Conservation (phyloP, 2,329 filamentous ascomycete species). For the Emergomyces africanus region DNA sequence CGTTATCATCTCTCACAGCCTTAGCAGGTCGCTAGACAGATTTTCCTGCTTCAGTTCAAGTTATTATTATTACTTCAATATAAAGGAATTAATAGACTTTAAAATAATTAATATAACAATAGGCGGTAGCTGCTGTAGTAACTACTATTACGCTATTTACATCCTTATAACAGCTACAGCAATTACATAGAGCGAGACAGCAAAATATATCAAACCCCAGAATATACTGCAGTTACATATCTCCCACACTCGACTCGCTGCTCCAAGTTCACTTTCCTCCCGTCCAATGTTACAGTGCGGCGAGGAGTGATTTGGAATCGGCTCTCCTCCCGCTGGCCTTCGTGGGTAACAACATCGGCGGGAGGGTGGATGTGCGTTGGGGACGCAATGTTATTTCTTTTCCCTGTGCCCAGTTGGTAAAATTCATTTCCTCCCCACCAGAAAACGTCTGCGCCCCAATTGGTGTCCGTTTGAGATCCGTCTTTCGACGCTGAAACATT, state of each 20-base stretch:
- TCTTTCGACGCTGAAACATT: constrained; percentile 43
- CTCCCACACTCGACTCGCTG: constrained; percentile 82
- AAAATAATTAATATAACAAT: too few relatives aligned
- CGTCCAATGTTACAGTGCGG: constrained; percentile 55
- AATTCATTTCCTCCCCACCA: constrained; percentile 95
- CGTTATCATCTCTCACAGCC: not conserved
- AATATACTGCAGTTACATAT: constrained; percentile 73
- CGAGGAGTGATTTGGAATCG: constrained; percentile 71
- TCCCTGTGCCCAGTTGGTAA: constrained; percentile 86
- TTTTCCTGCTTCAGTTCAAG: too few relatives aligned
- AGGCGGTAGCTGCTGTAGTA: too few relatives aligned
- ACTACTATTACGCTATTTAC: too few relatives aligned
- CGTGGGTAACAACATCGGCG: constrained; percentile 46
- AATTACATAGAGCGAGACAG: not conserved
- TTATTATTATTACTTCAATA: too few relatives aligned
- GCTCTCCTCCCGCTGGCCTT: constrained; percentile 53
- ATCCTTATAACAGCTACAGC: not conserved
- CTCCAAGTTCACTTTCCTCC: constrained; percentile 62
- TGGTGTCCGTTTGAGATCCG: constrained; percentile 51
- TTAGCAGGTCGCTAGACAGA: too few relatives aligned
- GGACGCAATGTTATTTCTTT: constrained; percentile 62
- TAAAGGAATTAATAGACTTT: too few relatives aligned
- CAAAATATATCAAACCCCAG: constrained; percentile 35
- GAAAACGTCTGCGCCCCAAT: constrained; percentile 75
- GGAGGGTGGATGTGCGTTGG: constrained; percentile 75